Base-by-base conservation (phyloP, 306 rosid genomes). In the Begonia masoniana region DNA sequence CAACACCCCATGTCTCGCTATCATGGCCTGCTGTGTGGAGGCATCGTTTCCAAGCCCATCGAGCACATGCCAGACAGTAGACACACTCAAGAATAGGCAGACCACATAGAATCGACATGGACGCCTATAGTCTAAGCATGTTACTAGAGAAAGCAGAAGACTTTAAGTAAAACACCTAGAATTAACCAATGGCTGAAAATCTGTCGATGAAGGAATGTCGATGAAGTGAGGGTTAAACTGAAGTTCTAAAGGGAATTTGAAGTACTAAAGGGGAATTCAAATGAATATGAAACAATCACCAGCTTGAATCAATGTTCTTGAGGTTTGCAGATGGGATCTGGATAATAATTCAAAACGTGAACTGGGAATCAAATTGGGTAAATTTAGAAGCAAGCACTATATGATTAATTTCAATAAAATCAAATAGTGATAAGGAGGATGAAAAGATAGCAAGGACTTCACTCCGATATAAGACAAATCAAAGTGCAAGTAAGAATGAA, bases 1-100 rank as follows among this genome's bases (percentile, higher is more conserved):
- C 79, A 66, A 79, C 47, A 21, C 97, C 88, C 97, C 97, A 88
- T 57, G 74, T 79, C 70, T 84, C 97, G 71, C 97, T 88, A 70
- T 84, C 97, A 72, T 88, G 95, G 47, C 95, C 97, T 54, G 97
- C 95, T 31, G 93, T 63, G 70, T 82, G 93, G 74, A 88, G 93
- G 62, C 97, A 88, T 42, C 95, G 70, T 75, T 84, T 88, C 85
- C 92, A 88, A 42, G 76, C 93, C 97, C 97, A 88, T 15, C 97
- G 95, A 43, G 88, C 74, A 59, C 97, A 88, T 13, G 78, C 97
- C 56, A 88, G 71, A 64, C 97, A 88, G 43, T 82, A 88, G 43
- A 84, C 97, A 67, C 95, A 88, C 78, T 88, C 97, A n/a, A 88
- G 71, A 57, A 88, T 75, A 39, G 97, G 97, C 16, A 76, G 7